Evolutionary conservation across 768 basidiomycete species (phyloP), one percentile per base, ranked within the genome.

Genomic region (Lactifluus echinatus): DNA sequence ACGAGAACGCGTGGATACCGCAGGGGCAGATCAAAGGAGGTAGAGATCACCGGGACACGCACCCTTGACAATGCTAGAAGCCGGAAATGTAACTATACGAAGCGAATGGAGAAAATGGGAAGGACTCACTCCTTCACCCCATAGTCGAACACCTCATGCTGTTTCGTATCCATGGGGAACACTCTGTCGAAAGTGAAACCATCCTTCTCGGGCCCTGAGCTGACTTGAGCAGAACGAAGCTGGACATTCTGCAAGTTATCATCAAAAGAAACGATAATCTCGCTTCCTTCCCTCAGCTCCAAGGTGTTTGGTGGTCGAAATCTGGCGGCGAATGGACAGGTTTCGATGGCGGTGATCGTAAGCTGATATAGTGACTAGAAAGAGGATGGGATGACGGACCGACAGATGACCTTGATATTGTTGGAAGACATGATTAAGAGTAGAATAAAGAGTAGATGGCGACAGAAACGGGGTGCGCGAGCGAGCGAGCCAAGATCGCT

Each of bases 331-430:
- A 34, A 28, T 58, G 67, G 33, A 15, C 55, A 34, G 36, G 3
- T 45, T 33, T 28, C 8, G 23, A 21, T 39, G 21, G 48, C 14
- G 42, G 51, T 23, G 46, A 53, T 51, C 43, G 33, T 66, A 4
- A 31, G 34, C 21, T 46, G 31, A 42, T 56, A 33, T 40, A 54
- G 28, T 7, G 42, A 34, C 36, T 47, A 56, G 50, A 52, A 48
- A 59, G 58, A 47, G 37, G n/a, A 59, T 42, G 44, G 53, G 49
- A 26, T 23, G 50, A 74, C 92, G 65, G 65, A 94, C 95, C 95
- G 92, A 80, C 95, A 98, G 63, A 99, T 92, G 68, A 99, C 96
- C 78, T 98, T 95, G 80, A 95, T 93, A 71, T 94, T 94, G 64
- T 84, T 93, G 61, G 76, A 76, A 64, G 84, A 80, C 68, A 84